Base-by-base conservation (phyloP, 305 asterid genomes). In the Fraxinus ornus region DNA sequence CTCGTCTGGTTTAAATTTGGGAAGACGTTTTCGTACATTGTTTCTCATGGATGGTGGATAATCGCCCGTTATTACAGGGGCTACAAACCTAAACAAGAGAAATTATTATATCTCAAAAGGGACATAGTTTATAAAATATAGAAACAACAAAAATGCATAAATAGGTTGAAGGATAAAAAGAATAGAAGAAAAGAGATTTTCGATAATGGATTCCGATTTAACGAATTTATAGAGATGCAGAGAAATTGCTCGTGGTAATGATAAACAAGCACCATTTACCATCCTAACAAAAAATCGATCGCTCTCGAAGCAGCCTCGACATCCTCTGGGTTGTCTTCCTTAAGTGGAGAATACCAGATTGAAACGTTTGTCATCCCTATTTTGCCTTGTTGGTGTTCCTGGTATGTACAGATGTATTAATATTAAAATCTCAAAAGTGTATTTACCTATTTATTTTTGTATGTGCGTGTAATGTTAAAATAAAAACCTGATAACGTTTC, bases 361-460 rank as follows among this genome's bases (percentile, higher is more conserved):
- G 83, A 7, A 62, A 78, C 21, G 55, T 80, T 60, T 2, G 83
- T 83, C 6, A 86, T 57, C 9, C 89, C 89, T 26, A 86, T 86
- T 28, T 72, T 39, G 13, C 89, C 89, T 24, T 66, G 21, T 75
- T 86, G 88, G 7, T 21, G 39, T 5, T 17, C 79, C 88, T 85
- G 76, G 76, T 22, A 74, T 7, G 30, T 21, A 64, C 33, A 24
- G 1, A 24, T 24, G 12, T 64, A 64, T 21, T 64, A 24, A 9
- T 24, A 21, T 64, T 7, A 64, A 64, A 22, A 24, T 24, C 1
- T 8, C 30, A 22, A 8, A 62, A 22, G 72, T 2, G 24, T n/a
- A 2, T 5, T 15, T 55, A 55, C 24, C 7, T 55, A 10, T 41
- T 52, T 52, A 52, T 19, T 15, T 4, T 19, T 55, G 21, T 52